Conservation (phyloP, 2,329 filamentous ascomycete species). For the Exophiala xenobiotica region DNA sequence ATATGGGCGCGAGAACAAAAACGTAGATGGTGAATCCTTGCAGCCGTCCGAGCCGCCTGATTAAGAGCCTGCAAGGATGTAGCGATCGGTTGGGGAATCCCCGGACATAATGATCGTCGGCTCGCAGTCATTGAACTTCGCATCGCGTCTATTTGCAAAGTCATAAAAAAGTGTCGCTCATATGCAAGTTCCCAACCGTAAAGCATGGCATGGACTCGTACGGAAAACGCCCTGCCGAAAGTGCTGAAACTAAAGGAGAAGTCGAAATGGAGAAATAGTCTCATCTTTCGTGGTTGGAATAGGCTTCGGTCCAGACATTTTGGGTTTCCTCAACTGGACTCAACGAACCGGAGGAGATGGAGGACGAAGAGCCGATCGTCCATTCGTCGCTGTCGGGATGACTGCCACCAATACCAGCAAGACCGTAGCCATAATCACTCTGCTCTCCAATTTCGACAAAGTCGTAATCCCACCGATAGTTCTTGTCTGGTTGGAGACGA, state of each 20-base stretch:
- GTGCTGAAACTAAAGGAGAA: slow-evolving; percentile 8
- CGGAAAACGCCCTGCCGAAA: slow-evolving; percentile 15
- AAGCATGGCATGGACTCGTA: slow-evolving; percentile 13
- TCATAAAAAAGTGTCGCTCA: slow-evolving; percentile 18
- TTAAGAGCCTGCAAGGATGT: background rate
- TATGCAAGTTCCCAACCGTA: slow-evolving; percentile 20
- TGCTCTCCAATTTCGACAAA: slow-evolving; percentile 75
- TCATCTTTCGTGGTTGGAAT: slow-evolving; percentile 26
- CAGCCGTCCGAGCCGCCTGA: slow-evolving; percentile 6
- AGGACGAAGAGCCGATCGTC: slow-evolving; percentile 82
- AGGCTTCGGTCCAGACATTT: slow-evolving; percentile 37
- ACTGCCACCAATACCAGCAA: slow-evolving; percentile 57
- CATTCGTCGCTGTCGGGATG: slow-evolving; percentile 78
- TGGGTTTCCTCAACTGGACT: slow-evolving; percentile 63
- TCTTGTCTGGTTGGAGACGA: slow-evolving; percentile 77
- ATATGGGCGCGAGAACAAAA: background rate
- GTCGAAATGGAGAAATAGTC: background rate
- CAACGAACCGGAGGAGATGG: slow-evolving; percentile 64
- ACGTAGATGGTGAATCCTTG: background rate
- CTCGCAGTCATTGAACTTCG: slow-evolving; percentile 1
- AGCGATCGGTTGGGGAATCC: slow-evolving; percentile 4
- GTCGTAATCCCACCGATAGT: slow-evolving; percentile 91
- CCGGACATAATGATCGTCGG: background rate
- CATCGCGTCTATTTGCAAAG: slow-evolving; percentile 17
- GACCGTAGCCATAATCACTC: slow-evolving; percentile 52